These are phyloP conservation scores for Dothidotthia symphoricarpi DNA, from an alignment of 2,329 filamentous ascomycete genomes.

Conservation along the genomic window DNA sequence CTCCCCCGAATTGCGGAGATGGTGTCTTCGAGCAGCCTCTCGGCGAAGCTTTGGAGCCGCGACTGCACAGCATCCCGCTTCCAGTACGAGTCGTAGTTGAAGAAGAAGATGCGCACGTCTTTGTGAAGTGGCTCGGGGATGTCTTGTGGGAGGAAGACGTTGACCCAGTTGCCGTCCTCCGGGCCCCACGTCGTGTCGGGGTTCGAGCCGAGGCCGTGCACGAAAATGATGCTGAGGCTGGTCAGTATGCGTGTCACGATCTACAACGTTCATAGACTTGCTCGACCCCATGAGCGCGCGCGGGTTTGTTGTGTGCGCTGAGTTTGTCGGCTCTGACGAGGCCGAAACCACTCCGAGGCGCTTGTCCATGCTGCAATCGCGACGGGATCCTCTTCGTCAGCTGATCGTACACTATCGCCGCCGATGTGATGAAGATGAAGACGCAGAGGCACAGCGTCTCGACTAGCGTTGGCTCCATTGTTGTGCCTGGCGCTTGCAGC, in stretches of 20 bases:
- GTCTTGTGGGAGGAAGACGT: conserved; percentile 8
- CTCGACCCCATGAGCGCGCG: not conserved
- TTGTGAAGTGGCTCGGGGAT: conserved; percentile 5
- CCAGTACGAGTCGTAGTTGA: conserved; percentile 11
- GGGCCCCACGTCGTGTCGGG: conserved; percentile 8
- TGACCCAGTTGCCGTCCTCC: conserved; percentile 4
- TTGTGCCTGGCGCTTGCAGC: too few species aligned
- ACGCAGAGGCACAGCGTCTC: too few species aligned
- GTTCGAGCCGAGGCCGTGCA: conserved; percentile 9
- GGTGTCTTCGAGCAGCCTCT: too few species aligned
- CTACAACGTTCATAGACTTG: too few species aligned
- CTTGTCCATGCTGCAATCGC: not conserved
- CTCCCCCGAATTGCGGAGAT: conserved; percentile 2
- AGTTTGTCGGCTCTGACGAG: not conserved
- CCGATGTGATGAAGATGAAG: not conserved
- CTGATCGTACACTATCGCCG: not conserved
- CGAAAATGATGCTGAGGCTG: conserved; percentile 7
- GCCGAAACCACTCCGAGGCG: not conserved
- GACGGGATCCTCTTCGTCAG: not conserved
- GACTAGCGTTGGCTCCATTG: too few species aligned
- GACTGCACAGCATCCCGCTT: conserved; percentile 9
- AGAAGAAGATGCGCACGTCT: conserved; percentile 9
- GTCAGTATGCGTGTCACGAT: conserved; percentile 1
- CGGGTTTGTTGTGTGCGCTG: not conserved
- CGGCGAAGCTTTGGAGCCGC: conserved; percentile 5